These are phyloP conservation scores for Cyberlindnera xishuangbannaensis DNA, from an alignment of 805 yeast genomes.

Conservation along the genomic window DNA sequence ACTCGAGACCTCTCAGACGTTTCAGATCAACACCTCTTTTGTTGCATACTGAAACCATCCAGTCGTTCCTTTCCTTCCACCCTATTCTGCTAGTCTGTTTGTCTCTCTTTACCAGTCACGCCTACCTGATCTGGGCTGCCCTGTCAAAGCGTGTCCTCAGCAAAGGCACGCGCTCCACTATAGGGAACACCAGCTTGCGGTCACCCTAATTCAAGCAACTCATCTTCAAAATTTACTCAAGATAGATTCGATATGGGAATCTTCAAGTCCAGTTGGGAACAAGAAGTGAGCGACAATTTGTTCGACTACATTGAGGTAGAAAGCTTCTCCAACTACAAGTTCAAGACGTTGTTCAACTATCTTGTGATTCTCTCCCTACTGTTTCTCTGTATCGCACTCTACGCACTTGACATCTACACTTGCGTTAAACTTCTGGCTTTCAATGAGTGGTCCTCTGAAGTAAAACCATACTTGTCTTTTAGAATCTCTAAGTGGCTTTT, in stretches of 20 bases:
- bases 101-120: too few species aligned
- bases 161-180: too few species aligned
- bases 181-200: too few species aligned
- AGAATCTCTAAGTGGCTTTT: slow-evolving; percentile 64
- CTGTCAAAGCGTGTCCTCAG: too few species aligned
- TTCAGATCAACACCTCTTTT: too few species aligned
- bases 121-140: too few species aligned
- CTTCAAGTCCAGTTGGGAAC: slow-evolving; percentile 28
- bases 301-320: slow-evolving; percentile 45
- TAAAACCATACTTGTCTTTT: slow-evolving; percentile 43
- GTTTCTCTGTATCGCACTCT: slow-evolving; percentile 46
- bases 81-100: too few species aligned
- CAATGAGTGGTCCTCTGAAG: slow-evolving; percentile 58
- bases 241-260: slow-evolving; percentile 21
- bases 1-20: too few species aligned
- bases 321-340: slow-evolving; percentile 39
- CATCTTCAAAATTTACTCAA: too few species aligned
- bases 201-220: too few species aligned
- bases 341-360: slow-evolving; percentile 41
- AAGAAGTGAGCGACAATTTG: slow-evolving; percentile 32
- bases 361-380: slow-evolving; percentile 29
- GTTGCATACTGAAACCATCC: too few species aligned
- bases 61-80: too few species aligned
- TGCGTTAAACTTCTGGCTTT: slow-evolving; percentile 68
- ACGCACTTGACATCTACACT: slow-evolving; percentile 73